A percentile compares a stretch with the other conserved stretches of the same genome.
Conservation (phyloP, 2,329 filamentous ascomycete species). For the Cryoendolithus antarcticus region DNA sequence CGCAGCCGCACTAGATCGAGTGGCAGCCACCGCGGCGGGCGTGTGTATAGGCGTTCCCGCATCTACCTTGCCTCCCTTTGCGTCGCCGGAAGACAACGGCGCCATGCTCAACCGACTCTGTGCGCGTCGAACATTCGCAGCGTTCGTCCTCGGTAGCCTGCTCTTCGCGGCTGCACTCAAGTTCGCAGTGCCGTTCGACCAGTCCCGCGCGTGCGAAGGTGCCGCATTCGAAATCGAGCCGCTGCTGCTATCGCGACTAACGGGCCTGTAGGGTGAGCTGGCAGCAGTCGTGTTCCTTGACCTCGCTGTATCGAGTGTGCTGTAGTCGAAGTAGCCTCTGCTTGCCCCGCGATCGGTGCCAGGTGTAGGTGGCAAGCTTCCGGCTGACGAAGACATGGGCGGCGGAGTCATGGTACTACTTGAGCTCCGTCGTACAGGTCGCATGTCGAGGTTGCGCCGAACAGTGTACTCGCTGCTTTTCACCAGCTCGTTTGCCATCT, state of each 20-base stretch:
- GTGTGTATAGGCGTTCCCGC: constrained; percentile 17
- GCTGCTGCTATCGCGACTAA: constrained; percentile 15
- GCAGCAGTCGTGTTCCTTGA: constrained; percentile 1
- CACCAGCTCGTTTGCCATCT: constrained; percentile 74
- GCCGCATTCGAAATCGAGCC: not conserved
- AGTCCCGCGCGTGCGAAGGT: not conserved
- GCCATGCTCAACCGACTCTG: constrained; percentile 16
- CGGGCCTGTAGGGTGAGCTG: constrained; percentile 16
- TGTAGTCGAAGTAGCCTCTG: constrained; percentile 17
- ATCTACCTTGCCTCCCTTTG: constrained; percentile 5
- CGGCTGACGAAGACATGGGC: constrained; percentile 8
- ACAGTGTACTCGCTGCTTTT: constrained; percentile 32
- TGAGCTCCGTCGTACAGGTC: constrained; percentile 16
- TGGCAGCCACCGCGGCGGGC: constrained; percentile 9
- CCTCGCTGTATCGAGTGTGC: constrained; percentile 7
- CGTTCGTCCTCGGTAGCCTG: constrained; percentile 12
- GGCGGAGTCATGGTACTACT: constrained; percentile 21
- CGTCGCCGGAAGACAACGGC: constrained; percentile 2
- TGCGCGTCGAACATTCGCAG: constrained; percentile 6
- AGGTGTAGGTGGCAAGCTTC: constrained; percentile 14
- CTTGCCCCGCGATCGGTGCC: constrained; percentile 8
- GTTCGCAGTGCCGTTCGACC: constrained; percentile 1
- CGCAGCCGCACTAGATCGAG: constrained; percentile 7
- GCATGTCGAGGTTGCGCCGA: constrained; percentile 11
- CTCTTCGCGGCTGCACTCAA: constrained; percentile 9